Conservation (phyloP, 1,139 yeast species). For the Yamadazyma dendronema region DNA sequence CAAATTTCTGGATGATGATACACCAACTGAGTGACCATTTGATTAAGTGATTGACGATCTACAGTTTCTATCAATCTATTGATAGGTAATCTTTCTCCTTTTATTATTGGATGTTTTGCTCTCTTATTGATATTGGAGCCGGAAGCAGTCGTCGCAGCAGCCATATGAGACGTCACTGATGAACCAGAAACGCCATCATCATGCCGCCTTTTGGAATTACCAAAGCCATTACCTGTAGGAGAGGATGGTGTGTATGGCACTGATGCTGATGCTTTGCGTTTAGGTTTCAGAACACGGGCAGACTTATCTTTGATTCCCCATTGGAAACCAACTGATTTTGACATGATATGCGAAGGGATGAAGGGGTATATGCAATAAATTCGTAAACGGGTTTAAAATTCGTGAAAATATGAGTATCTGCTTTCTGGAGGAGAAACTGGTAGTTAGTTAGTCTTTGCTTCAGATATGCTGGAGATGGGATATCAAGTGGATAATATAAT, state of each 20-base stretch:
- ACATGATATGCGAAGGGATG: slow-evolving; percentile 6
- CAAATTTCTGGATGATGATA: slow-evolving; percentile 62
- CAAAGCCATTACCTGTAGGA: slow-evolving; percentile 8
- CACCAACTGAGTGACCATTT: slow-evolving; percentile 51
- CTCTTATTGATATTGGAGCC: slow-evolving; percentile 21
- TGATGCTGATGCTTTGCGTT: slow-evolving; percentile 1
- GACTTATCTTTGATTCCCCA: slow-evolving; percentile 27
- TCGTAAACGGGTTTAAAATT: background rate
- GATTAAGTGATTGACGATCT: slow-evolving; percentile 54
- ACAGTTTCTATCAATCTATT: slow-evolving; percentile 65
- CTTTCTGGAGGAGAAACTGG: no score
- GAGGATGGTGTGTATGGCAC: slow-evolving; percentile 1
- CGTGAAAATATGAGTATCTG: no score
- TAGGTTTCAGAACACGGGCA: slow-evolving; percentile 5
- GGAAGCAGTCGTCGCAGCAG: slow-evolving; percentile 5
- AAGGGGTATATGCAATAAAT: background rate
- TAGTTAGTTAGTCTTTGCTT: no score
- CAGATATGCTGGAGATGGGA: no score
- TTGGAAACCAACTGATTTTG: slow-evolving; percentile 30
- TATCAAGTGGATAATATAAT: no score
- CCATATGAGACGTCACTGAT: no score
- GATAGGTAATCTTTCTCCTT: slow-evolving; percentile 56
- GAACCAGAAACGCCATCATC: slow-evolving; percentile 17
- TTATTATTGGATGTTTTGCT: slow-evolving; percentile 40
- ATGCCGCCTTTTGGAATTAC: slow-evolving; percentile 15